phyloP scores from a whole-genome alignment of 345 rosid species.

The Anastatica hierochuntica region DNA sequence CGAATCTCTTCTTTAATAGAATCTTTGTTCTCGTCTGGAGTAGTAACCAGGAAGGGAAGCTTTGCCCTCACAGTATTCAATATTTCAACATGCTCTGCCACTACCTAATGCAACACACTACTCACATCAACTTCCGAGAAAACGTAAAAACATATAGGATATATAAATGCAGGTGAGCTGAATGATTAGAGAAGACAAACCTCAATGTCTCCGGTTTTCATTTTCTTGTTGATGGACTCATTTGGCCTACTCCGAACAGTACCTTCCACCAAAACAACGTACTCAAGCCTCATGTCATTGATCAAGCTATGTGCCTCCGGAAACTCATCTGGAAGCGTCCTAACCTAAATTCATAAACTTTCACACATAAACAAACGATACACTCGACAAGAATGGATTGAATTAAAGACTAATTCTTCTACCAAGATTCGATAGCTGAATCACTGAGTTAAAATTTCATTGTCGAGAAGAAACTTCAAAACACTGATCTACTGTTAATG shows the following conservation, averaged over 20 bases:
- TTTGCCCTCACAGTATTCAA: slow-evolving; percentile 73
- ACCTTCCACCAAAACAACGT: slow-evolving; percentile 74
- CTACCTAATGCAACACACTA: slow-evolving; percentile 40
- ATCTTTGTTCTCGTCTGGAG: slow-evolving; percentile 70
- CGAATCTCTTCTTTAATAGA: slow-evolving; percentile 75
- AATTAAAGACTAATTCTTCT: neutral
- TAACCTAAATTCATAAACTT: slow-evolving; percentile 35
- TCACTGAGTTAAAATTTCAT: neutral
- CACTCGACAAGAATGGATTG: neutral
- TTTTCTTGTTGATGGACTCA: slow-evolving; percentile 72
- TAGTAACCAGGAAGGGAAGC: slow-evolving; percentile 80
- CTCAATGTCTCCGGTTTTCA: slow-evolving; percentile 80
- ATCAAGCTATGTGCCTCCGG: slow-evolving; percentile 68
- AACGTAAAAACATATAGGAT: neutral
- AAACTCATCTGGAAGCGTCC: slow-evolving; percentile 70
- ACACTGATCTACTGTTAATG: neutral
- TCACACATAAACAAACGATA: neutral
- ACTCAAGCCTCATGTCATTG: slow-evolving; percentile 73
- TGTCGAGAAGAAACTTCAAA: neutral
- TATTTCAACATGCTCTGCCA: slow-evolving; percentile 75
- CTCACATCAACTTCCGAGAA: neutral
- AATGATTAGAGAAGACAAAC: slow-evolving; percentile 26
- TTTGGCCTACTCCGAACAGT: slow-evolving; percentile 59
- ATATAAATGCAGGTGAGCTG: neutral
- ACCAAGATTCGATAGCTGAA: neutral